Conservation (phyloP, 2,329 filamentous ascomycete species). For the Nemania sp. region DNA sequence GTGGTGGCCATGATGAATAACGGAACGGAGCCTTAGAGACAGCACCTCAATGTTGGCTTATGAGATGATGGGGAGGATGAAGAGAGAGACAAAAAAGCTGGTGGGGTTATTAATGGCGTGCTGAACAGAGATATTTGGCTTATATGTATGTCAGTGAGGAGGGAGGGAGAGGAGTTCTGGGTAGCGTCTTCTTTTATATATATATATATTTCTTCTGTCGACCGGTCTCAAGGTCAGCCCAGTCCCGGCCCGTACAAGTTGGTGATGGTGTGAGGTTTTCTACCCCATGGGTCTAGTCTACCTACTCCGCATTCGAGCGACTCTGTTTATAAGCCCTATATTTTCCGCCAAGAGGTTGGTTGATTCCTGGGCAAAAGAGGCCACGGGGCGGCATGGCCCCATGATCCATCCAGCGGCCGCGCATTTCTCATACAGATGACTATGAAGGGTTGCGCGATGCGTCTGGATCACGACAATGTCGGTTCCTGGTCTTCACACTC, state of each 20-base stretch:
- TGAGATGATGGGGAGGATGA: no score
- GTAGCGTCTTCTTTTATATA: neutral
- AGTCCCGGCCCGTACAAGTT: neutral
- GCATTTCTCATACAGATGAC: neutral
- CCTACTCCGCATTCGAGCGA: slow-evolving; percentile 19
- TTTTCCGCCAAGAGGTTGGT: slow-evolving; percentile 4
- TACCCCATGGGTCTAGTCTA: slow-evolving; percentile 17
- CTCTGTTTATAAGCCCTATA: neutral
- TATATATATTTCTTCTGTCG: neutral
- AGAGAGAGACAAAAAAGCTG: no score
- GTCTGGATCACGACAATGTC: neutral
- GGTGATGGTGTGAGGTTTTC: neutral
- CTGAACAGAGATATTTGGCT: no score
- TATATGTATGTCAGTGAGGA: no score
- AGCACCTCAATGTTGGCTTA: no score
- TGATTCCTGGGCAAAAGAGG: neutral
- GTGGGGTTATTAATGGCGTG: neutral
- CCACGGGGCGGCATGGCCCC: slow-evolving; percentile 7
- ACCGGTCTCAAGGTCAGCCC: neutral
- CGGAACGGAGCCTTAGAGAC: no score
- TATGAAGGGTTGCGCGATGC: neutral
- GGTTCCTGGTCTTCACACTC: neutral
- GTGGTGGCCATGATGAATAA: slow-evolving; percentile 17
- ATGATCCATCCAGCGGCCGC: no score
- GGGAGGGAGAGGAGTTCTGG: no score